These are phyloP conservation scores for Blastomyces emzantsi DNA, from an alignment of 2,329 filamentous ascomycete species.

Conservation along the genomic window DNA sequence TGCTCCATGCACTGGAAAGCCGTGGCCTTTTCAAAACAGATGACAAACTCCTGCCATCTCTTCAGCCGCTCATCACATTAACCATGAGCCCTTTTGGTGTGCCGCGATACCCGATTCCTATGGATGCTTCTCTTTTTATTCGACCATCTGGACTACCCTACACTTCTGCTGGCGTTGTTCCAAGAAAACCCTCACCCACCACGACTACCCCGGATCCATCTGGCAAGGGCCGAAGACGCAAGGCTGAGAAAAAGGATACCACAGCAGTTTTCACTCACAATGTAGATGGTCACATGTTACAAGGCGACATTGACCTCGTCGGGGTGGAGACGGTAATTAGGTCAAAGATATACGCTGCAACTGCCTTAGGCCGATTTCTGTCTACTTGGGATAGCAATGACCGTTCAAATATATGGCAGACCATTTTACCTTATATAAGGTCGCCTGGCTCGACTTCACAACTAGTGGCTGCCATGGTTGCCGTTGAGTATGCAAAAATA, in stretches of 20 bases:
- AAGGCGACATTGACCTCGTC: constrained; percentile 90
- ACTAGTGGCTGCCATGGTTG: constrained; percentile 68
- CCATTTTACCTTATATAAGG: constrained; percentile 61
- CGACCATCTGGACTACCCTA: constrained; percentile 87
- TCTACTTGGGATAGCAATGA: constrained; percentile 57
- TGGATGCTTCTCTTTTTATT: constrained; percentile 83
- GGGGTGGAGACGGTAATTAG: constrained; percentile 80
- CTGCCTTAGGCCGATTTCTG: constrained; percentile 78
- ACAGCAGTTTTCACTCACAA: constrained; percentile 68
- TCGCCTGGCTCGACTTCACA: constrained; percentile 79
- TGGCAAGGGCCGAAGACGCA: constrained; percentile 66
- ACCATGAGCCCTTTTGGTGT: constrained; percentile 88
- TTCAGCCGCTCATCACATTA: constrained; percentile 73
- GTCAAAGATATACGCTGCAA: constrained; percentile 78
- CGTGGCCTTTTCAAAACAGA: constrained; percentile 57
- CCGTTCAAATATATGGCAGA: constrained; percentile 45
- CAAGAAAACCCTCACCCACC: constrained; percentile 33
- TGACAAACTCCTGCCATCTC: constrained; percentile 62
- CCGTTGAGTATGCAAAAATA: constrained; percentile 76
- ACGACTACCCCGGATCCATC: constrained; percentile 41
- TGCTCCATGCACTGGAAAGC: constrained; percentile 58
- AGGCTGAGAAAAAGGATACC: constrained; percentile 74
- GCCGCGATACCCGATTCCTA: constrained; percentile 78
- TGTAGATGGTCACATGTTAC: constrained; percentile 96
- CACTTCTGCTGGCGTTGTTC: constrained; percentile 37